A percentile compares a stretch with the other conserved stretches of the same genome.
Evolutionary conservation across 2,329 filamentous ascomycete genomes (phyloP).

Genomic region (Sarocladiaceae sp.): DNA sequence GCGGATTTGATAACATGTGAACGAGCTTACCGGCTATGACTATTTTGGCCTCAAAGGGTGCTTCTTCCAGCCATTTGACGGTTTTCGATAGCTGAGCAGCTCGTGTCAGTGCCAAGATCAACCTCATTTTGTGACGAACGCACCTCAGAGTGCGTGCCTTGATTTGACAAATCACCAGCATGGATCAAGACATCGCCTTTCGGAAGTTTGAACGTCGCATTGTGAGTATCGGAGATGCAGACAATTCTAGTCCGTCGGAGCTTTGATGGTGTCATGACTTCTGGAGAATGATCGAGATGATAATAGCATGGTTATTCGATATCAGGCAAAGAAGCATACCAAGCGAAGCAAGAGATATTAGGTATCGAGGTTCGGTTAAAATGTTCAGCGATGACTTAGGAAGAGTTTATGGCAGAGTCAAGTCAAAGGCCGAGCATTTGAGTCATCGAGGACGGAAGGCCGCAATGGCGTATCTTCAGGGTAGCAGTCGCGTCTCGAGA

Average conservation of each 20-base stretch:
- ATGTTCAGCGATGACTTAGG: too few species aligned
- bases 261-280: slow-evolving; percentile 9
- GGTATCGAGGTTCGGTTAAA: too few species aligned
- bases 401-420: too few species aligned
- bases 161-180: slow-evolving; percentile 72
- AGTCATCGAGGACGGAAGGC: too few species aligned
- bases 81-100: slow-evolving; percentile 48
- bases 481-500: too few species aligned
- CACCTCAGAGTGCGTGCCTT: slow-evolving; percentile 57
- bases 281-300: not conserved
- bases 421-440: too few species aligned
- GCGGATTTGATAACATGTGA: not conserved
- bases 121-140: not conserved
- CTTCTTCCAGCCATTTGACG: slow-evolving; percentile 62
- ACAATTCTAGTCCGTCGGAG: slow-evolving; percentile 59
- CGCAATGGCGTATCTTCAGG: too few species aligned
- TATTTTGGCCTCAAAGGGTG: slow-evolving; percentile 66
- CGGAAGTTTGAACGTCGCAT: slow-evolving; percentile 60
- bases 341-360: too few species aligned
- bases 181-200: slow-evolving; percentile 71
- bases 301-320: not conserved
- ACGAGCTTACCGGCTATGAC: slow-evolving; percentile 56
- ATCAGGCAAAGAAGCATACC: not conserved
- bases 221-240: slow-evolving; percentile 75
- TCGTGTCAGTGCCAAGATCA: slow-evolving; percentile 10